Evolutionary conservation across 768 basidiomycete genomes (phyloP).

Genomic region (Lactifluus hygrophoroides): DNA sequence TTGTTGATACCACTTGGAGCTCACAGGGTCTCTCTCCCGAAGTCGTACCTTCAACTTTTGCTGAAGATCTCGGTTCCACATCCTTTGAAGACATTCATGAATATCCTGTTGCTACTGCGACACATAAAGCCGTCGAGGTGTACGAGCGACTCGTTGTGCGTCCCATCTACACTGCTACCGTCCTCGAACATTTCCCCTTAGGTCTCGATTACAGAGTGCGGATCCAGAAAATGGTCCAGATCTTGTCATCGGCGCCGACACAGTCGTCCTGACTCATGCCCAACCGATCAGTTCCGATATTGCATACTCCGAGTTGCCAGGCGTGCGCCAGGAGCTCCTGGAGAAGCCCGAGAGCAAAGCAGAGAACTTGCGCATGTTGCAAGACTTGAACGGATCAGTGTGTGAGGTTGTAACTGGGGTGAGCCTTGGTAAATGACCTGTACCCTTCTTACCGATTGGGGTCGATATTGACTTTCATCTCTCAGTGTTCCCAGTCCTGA

Average conservation of each 20-base stretch:
- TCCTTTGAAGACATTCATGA: constrained; percentile 65
- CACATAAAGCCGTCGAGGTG: constrained; percentile 78
- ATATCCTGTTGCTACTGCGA: constrained; percentile 70
- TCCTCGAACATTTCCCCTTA: not conserved
- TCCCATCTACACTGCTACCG: not conserved
- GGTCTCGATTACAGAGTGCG: constrained; percentile 29
- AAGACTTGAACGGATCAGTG: constrained; percentile 74
- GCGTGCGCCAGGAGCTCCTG: constrained; percentile 59
- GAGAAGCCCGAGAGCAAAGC: constrained; percentile 79
- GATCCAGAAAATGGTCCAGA: constrained; percentile 66
- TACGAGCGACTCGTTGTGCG: constrained; percentile 73
- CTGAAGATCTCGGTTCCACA: constrained; percentile 61
- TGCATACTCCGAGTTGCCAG: constrained; percentile 45
- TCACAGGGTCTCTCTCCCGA: constrained; percentile 56
- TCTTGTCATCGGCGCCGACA: constrained; percentile 85
- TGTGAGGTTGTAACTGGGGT: constrained; percentile 95
- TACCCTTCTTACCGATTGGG: not conserved
- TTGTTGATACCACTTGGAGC: not conserved
- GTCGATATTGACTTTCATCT: not conserved
- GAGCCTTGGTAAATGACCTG: constrained; percentile 49
- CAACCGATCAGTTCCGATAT: constrained; percentile 49
- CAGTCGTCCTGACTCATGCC: constrained; percentile 81
- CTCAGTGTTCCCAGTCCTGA: constrained; percentile 64
- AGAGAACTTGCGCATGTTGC: constrained; percentile 82
- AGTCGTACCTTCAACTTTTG: constrained; percentile 68